These are phyloP conservation scores for Rasamsonia emersonii DNA, from an alignment of 2,329 filamentous ascomycete species.

Conservation along the genomic window DNA sequence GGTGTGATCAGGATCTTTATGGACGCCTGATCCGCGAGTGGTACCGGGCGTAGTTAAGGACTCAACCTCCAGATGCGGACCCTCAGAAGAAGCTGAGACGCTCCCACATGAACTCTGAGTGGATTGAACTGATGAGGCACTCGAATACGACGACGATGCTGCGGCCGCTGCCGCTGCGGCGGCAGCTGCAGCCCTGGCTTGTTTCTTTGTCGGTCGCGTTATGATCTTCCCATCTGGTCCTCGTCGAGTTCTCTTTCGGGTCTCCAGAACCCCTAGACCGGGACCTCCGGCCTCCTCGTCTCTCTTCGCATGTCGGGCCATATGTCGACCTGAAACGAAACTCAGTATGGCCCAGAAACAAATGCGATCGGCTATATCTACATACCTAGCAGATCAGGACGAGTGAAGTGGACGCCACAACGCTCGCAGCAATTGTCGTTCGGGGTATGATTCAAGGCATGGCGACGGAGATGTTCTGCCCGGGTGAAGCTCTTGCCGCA, in stretches of 20 bases:
- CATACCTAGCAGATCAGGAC: slow-evolving; percentile 51
- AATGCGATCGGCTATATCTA: not conserved
- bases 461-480: slow-evolving; percentile 50
- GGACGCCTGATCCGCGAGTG: too few species aligned
- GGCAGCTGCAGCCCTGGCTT: slow-evolving; percentile 8
- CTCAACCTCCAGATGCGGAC: too few species aligned
- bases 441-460: slow-evolving; percentile 49
- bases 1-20: too few species aligned
- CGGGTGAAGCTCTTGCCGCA: slow-evolving; percentile 49
- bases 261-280: slow-evolving; percentile 40
- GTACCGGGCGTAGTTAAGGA: too few species aligned
- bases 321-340: slow-evolving; percentile 44
- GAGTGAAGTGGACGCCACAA: slow-evolving; percentile 54
- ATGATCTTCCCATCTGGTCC: slow-evolving; percentile 41
- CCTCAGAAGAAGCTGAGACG: too few species aligned
- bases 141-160: too few species aligned
- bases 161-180: slow-evolving; percentile 6
- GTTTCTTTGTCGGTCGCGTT: slow-evolving; percentile 25
- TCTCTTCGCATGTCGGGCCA: slow-evolving; percentile 44
- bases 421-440: slow-evolving; percentile 49
- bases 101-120: too few species aligned
- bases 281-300: slow-evolving; percentile 44
- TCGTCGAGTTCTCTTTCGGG: slow-evolving; percentile 42
- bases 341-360: slow-evolving; percentile 14
- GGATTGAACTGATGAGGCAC: too few species aligned